A percentile compares a stretch with the other conserved stretches of the same genome.
These are phyloP conservation scores for Stipa capillata DNA, from an alignment of 176 grass and related monocot species.

Conservation along the genomic window DNA sequence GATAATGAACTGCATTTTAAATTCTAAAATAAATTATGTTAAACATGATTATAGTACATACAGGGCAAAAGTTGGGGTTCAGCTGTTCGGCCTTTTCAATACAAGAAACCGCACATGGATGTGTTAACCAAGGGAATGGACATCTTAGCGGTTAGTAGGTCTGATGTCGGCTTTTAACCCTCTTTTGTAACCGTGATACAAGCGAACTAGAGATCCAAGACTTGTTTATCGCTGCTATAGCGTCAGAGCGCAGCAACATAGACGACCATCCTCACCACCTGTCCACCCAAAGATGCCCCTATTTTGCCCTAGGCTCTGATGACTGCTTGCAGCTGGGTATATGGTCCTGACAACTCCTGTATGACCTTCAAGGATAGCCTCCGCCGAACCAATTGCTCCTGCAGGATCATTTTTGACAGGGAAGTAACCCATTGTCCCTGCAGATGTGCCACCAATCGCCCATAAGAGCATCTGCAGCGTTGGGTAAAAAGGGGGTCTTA, in stretches of 20 bases:
- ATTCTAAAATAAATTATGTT: neutral
- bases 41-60: neutral
- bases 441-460: conserved; percentile 66
- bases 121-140: neutral
- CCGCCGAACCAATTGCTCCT: conserved; percentile 26
- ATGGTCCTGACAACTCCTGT: conserved; percentile 55
- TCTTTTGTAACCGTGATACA: conserved; percentile 43
- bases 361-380: conserved; percentile 76
- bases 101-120: neutral
- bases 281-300: conserved; percentile 80
- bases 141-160: conserved; percentile 41
- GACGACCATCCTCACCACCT: conserved; percentile 72
- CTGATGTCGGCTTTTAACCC: conserved; percentile 33
- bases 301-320: conserved; percentile 5
- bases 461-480: no score
- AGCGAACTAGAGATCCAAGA: conserved; percentile 70
- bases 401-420: conserved; percentile 36
- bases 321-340: conserved; percentile 27
- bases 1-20: no score
- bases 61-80: neutral
- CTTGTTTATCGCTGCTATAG: conserved; percentile 27
- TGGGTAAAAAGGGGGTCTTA: no score
- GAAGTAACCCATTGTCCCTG: conserved; percentile 71
- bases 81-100: neutral
- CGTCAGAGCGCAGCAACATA: conserved; percentile 65